Evolutionary conservation across 2,329 filamentous ascomycete species (phyloP).

Genomic region (Fusarium pseudoanthophilum): DNA sequence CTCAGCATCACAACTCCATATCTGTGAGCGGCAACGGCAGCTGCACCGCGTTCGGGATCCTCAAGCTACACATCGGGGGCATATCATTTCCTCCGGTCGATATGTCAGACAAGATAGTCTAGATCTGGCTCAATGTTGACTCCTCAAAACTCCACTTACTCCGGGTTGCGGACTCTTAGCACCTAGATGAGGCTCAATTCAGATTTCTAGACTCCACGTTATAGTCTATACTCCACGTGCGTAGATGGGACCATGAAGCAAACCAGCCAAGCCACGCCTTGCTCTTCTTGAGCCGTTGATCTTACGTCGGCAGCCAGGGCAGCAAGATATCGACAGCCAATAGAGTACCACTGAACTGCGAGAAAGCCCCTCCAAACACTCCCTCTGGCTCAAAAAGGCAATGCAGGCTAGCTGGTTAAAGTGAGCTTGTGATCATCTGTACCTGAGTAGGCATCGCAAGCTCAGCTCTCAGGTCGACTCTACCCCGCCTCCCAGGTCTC

Average conservation of each 20-base stretch:
- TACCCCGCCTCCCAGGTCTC: neutral
- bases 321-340: neutral
- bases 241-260: neutral
- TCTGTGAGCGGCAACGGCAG: slow-evolving; percentile 18
- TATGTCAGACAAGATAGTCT: slow-evolving; percentile 12
- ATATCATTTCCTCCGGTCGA: slow-evolving; percentile 11
- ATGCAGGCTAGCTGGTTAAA: neutral
- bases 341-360: neutral
- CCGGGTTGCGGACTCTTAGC: slow-evolving; percentile 19
- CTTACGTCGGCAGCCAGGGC: neutral
- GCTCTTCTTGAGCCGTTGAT: neutral
- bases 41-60: slow-evolving; percentile 7
- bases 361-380: neutral
- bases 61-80: slow-evolving; percentile 21
- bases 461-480: neutral
- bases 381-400: neutral
- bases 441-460: slow-evolving; percentile 11
- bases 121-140: slow-evolving; percentile 17
- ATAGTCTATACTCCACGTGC: slow-evolving; percentile 7
- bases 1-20: slow-evolving; percentile 5
- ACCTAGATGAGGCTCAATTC: slow-evolving; percentile 22
- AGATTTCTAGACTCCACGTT: slow-evolving; percentile 3
- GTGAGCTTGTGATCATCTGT: neutral
- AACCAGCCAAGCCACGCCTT: neutral
- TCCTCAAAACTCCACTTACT: slow-evolving; percentile 23